A percentile compares a stretch with the other conserved stretches of the same genome.
These are phyloP conservation scores for Aureobasidium zeae DNA, from an alignment of 2,329 filamentous ascomycete species.

Conservation along the genomic window DNA sequence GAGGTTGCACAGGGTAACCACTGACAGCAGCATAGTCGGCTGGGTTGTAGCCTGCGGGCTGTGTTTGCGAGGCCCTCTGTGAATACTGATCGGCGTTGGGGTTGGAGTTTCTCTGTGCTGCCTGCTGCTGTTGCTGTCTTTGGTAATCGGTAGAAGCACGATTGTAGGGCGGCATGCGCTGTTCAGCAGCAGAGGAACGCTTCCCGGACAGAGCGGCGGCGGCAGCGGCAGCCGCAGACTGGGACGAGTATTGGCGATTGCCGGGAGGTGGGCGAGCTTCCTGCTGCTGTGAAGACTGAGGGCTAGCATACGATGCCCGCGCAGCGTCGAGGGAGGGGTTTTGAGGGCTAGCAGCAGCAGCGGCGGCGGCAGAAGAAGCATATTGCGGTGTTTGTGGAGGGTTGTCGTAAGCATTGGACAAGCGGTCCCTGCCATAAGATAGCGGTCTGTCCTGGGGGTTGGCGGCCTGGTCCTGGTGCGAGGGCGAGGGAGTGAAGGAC, in stretches of 20 bases:
- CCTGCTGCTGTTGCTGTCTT: slow-evolving; percentile 17
- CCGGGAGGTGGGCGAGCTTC: slow-evolving; percentile 40
- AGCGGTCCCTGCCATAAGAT: slow-evolving; percentile 41
- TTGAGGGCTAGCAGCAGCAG: too few relatives aligned
- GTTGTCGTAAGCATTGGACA: slow-evolving; percentile 29
- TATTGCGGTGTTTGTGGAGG: slow-evolving; percentile 27
- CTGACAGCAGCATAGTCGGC: slow-evolving; percentile 56
- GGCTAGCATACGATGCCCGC: slow-evolving; percentile 34
- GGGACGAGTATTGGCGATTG: slow-evolving; percentile 42
- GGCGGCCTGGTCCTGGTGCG: slow-evolving; percentile 20
- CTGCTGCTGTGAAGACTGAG: slow-evolving; percentile 34
- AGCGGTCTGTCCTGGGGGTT: slow-evolving; percentile 33
- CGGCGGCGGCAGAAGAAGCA: slow-evolving; percentile 18
- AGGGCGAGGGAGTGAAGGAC: slow-evolving; percentile 24
- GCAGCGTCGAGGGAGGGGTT: slow-evolving; percentile 43
- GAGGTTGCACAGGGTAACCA: slow-evolving; percentile 27
- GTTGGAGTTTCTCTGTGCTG: slow-evolving; percentile 14
- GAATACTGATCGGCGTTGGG: slow-evolving; percentile 16
- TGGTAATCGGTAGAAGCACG: slow-evolving; percentile 38
- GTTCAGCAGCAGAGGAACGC: slow-evolving; percentile 34
- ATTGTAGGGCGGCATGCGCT: slow-evolving; percentile 31
- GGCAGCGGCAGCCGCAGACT: slow-evolving; percentile 40
- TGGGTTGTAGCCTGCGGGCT: slow-evolving; percentile 57
- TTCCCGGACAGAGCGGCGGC: slow-evolving; percentile 32
- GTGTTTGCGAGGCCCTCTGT: slow-evolving; percentile 33